Evolutionary conservation across 1,284 basidiomycete genomes (phyloP), one percentile per base, ranked within the genome.

Genomic region (Rhodotorula sp.): DNA sequence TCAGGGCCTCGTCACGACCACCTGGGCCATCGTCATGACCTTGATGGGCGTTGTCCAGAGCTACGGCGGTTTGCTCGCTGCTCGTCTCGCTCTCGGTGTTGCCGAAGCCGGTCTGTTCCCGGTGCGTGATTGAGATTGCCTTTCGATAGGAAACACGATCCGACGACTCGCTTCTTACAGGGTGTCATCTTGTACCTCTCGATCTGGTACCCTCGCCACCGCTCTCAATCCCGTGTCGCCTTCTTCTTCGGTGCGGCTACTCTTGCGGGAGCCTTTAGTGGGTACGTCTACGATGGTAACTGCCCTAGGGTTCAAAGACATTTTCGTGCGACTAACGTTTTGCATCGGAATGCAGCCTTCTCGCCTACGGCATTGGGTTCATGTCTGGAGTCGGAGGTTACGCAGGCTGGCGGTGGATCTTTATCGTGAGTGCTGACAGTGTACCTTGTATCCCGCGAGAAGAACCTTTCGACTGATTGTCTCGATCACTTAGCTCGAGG

Each of bases 21-120:
- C 87, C 48, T 86, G 86, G 79, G 83, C 87, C 18, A 29, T 57
- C 8, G 29, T 39, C 29, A 15, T 64, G 21, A 78, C 80, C 56
- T 79, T 87, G 51, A 90, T 88, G 87, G 73, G 75, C 15, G 43
- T 72, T 12, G 73, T 70, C 0, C 54, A 67, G 39, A 70, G 62
- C 39, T 77, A 73, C n/a, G 76, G 71, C 8, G 77, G 76, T 5
- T 65, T 79, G 0, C 58, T 78, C 52, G 78, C 73, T 14, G 68
- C 86, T 87, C 43, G 83, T 87, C 10, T 86, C 83, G 29, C 34
- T 68, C 85, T 90, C 3, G 89, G 90, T 4, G 78, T 90, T 0
- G 85, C 88, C 0, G 89, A 91, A 79, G 87, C 88, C 10, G 89
- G 89, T 0, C 49, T 90, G 8, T 73, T 63, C 68, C 63, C 49